phyloP scores from a whole-genome alignment of 1,139 yeast species.

The Blastobotrys serpentis region DNA sequence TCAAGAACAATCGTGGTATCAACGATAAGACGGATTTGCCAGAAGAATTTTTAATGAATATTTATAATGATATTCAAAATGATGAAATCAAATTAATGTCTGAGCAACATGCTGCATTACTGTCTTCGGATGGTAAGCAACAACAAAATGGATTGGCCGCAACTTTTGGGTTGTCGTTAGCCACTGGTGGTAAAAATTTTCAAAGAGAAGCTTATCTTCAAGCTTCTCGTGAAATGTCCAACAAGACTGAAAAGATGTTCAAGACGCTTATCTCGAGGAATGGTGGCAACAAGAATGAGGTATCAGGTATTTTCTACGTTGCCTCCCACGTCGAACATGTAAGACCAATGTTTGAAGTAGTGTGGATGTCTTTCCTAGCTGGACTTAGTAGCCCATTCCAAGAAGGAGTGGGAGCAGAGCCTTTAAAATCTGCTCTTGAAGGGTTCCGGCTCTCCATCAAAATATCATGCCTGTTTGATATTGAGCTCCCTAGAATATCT shows the following conservation, averaged over 20 bases:
- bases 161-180: conserved; percentile 57
- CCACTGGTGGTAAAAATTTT: conserved; percentile 63
- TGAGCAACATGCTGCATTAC: conserved; percentile 89
- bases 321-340: conserved; percentile 89
- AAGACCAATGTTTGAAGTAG: conserved; percentile 85
- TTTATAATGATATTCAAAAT: conserved; percentile 71
- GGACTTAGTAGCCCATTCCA: conserved; percentile 92
- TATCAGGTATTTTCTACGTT: conserved; percentile 45
- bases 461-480: conserved; percentile 79
- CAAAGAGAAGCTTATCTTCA: conserved; percentile 85
- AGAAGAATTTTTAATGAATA: conserved; percentile 60
- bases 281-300: conserved; percentile 32
- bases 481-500: conserved; percentile 82
- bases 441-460: conserved; percentile 82
- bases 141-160: conserved; percentile 43
- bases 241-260: conserved; percentile 83
- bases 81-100: conserved; percentile 89
- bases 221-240: conserved; percentile 89
- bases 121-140: conserved; percentile 58
- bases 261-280: conserved; percentile 60
- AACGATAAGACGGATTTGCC: conserved; percentile 89
- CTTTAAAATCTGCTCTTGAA: conserved; percentile 70
- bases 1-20: conserved; percentile 86
- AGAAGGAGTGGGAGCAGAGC: conserved; percentile 77
- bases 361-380: conserved; percentile 97